Percentiles rank a stretch among this genome's conserved stretches.
Conservation (phyloP, 495 filamentous ascomycete genomes). For the Astrocystis sublimbata region DNA sequence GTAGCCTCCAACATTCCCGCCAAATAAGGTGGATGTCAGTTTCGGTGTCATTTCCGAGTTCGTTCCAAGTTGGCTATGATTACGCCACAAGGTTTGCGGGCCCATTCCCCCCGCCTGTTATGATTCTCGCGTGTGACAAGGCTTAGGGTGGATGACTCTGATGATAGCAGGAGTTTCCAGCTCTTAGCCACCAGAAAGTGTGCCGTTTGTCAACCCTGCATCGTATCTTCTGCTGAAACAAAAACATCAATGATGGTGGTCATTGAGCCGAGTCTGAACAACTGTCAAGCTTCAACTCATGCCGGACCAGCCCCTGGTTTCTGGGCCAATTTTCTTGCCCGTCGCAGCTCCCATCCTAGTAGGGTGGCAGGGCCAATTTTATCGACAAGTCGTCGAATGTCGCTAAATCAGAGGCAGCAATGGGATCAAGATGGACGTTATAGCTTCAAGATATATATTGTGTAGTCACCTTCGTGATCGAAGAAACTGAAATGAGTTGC, state of each 20-base stretch:
- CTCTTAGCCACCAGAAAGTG: too few species aligned
- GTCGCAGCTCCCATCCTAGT: neutral
- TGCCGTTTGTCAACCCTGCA: too few species aligned
- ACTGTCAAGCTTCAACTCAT: neutral
- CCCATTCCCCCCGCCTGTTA: neutral
- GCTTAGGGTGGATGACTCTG: neutral
- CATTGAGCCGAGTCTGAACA: neutral
- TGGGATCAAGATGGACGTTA: neutral
- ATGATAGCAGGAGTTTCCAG: too few species aligned
- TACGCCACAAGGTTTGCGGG: neutral
- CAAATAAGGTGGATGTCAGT: too few species aligned
- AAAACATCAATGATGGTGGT: too few species aligned
- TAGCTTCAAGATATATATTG: neutral
- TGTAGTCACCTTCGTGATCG: too few species aligned
- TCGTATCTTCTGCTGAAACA: too few species aligned
- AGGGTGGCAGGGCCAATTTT: neutral
- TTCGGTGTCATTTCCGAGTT: too few species aligned
- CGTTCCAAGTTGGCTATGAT: neutral
- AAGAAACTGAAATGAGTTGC: neutral
- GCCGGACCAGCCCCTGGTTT: neutral
- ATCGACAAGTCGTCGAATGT: neutral
- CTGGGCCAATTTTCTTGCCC: neutral
- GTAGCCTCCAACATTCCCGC: too few species aligned
- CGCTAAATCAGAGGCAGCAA: too few species aligned
- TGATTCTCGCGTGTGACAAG: neutral